phyloP scores from a whole-genome alignment of 352 stramenopile genomes.

The Elongisporangium prolatum region DNA sequence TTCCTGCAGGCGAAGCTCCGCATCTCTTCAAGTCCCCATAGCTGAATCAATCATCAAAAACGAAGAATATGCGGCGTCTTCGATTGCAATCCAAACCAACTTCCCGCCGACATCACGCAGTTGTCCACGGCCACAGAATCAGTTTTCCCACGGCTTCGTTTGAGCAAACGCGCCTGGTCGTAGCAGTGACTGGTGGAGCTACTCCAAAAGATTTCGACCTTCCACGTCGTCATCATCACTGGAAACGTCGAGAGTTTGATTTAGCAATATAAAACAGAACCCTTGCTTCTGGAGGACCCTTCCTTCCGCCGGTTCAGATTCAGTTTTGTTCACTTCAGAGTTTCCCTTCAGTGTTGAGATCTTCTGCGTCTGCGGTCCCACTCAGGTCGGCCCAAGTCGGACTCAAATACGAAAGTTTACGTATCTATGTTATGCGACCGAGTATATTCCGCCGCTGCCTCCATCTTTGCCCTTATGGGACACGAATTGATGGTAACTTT shows the following conservation, averaged over 20 bases:
- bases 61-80: no score
- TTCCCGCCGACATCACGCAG: no score
- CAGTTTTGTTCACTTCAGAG: neutral
- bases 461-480: neutral
- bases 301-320: neutral
- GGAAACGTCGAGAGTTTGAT: no score
- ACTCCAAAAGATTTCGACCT: neutral
- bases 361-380: neutral
- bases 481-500: neutral
- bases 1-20: constrained; percentile 18
- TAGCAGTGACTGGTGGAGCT: no score
- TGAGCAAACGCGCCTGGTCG: neutral
- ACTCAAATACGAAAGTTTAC: neutral
- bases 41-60: no score
- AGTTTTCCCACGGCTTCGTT: constrained; percentile 9
- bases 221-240: neutral
- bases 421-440: neutral
- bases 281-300: neutral
- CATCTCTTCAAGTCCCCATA: no score
- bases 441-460: neutral
- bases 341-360: neutral
- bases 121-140: no score
- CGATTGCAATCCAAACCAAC: no score
- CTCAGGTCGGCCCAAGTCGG: neutral
- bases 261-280: no score